Evolutionary conservation across 2,329 filamentous ascomycete species (phyloP), one percentile per base, ranked within the genome.

Genomic region (Daldinia sp.): DNA sequence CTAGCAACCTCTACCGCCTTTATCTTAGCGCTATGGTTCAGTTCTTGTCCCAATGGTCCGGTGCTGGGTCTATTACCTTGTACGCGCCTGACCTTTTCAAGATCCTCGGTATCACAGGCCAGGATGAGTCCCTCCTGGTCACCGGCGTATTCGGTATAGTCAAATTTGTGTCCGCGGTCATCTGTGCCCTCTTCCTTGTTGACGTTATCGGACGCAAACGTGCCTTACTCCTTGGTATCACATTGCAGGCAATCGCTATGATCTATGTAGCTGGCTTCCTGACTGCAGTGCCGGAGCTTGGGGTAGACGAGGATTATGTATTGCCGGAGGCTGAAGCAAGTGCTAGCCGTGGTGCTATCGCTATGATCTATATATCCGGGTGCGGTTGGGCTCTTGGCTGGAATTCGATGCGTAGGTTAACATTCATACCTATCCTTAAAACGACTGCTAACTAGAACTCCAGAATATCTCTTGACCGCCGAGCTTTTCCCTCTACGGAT

Each of bases 201-300:
- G 92, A 94, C 73, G 89, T 91, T 60, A 89, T 94, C 71, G 92
- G 92, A 4, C 89, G 92, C 65, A 94, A 93, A 79, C 87, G 88
- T 6, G 84, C 89, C 0, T 83, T 91, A 0, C 82, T 90, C 18
- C 78, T 85, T 0, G 89, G 89, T 2, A 90, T 91, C 72, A 82
- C 81, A 1, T 80, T 90, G 0, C 89, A 91, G 76, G 83, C 84
- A 15, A 77, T 91, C 9, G 73, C 88, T 13, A 90, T 91, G 86
- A 71, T 88, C 71, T 91, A 90, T 76, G 82, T 91, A 12, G 89
- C 88, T 0, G 77, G 79, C 1, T 91, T 89, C 81, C 81, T 91
- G 1, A 88, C 88, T 0, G 82, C 86, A n/a, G 85, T 91, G 1
- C 91, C 91, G 10, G 78, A 85, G 62, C 82, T 88, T 1, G 85